Base-by-base conservation (phyloP, 2,329 filamentous ascomycete species). In the Amphichorda felina region DNA sequence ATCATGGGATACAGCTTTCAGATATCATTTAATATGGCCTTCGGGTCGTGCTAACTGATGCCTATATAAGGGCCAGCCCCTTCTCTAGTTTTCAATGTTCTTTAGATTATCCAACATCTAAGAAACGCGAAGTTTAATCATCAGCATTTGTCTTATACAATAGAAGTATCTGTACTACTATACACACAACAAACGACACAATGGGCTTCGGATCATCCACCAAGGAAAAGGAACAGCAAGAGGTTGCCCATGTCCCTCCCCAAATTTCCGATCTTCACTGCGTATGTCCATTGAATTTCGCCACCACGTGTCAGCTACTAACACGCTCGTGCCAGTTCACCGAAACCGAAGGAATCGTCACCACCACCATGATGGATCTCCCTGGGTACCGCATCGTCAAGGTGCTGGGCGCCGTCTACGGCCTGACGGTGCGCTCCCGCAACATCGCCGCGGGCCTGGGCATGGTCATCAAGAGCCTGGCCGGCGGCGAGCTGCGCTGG, bases 321-420 rank as follows among this genome's bases (percentile, higher is more conserved):
- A 33, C 18, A n/a, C 13, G 6, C 15, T 29, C 14, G n/a, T 7
- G 9, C 3, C 9, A 38, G 36, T 75, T 73, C 53, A 69, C 70
- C 27, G 74, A 78, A 47, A 78, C 74, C 7, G 64, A 70, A 33
- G 73, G 73, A 26, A 62, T 78, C 37, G 68, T 78, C 42, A 76
- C 71, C 1, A 69, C 70, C 0, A 78, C 74, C 36, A 78, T 76
- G 72, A 73, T 70, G 53, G 72, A 78, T 46, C 55, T 79, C 16
- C 73, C 73, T 1, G 72, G 72, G 7, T 77, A 77, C 53, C 69
- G 66, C 41, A 59, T 78, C 33, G 64, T 68, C 26, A 61, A 61
- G 36, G 67, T 75, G 2, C 64, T 79, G 5, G 74, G 74, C 36
- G 66, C 70, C 7, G 67, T 74, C 21, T 74, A 71, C 52, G 70